Evolutionary conservation across 768 basidiomycete species (phyloP).

Genomic region (Termitomyces sp.): DNA sequence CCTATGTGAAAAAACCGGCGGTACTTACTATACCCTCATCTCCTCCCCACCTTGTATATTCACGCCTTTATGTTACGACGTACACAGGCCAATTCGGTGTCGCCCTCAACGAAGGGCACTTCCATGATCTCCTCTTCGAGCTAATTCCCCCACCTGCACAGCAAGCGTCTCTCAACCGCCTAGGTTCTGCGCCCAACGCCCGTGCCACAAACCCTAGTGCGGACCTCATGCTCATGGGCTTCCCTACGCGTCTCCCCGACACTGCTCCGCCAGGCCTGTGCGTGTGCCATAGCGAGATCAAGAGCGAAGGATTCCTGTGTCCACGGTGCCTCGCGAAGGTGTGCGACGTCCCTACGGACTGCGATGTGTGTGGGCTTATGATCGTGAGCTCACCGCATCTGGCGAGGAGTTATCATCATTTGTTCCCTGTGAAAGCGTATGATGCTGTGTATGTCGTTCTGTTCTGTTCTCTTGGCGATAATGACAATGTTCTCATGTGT

Average conservation of each 20-base stretch:
- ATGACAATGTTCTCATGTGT: not conserved
- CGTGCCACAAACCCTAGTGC: constrained; percentile 53
- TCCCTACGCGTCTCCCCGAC: constrained; percentile 87
- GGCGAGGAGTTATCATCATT: constrained; percentile 90
- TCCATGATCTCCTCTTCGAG: constrained; percentile 93
- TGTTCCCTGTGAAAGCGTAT: constrained; percentile 92
- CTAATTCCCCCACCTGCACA: constrained; percentile 93
- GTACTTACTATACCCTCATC: constrained; percentile 35
- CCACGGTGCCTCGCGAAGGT: constrained; percentile 90
- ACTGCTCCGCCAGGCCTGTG: constrained; percentile 81
- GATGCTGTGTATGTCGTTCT: constrained; percentile 61
- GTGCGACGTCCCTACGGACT: constrained; percentile 98
- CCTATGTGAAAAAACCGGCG: constrained; percentile 87
- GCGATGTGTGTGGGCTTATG: constrained; percentile 95
- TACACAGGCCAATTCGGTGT: constrained; percentile 81
- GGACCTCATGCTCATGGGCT: constrained; percentile 99
- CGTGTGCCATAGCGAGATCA: constrained; percentile 89
- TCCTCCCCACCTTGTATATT: not conserved
- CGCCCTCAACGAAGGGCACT: constrained; percentile 97
- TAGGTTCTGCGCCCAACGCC: constrained; percentile 36
- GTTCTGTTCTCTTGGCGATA: constrained; percentile 1
- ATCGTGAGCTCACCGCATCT: constrained; percentile 97
- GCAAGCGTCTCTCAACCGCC: constrained; percentile 41
- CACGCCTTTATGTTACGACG: constrained; percentile 1
- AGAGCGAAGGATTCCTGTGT: constrained; percentile 91